Evolutionary conservation across 2,329 filamentous ascomycete species (phyloP).

Genomic region (Chaetomium sp.): DNA sequence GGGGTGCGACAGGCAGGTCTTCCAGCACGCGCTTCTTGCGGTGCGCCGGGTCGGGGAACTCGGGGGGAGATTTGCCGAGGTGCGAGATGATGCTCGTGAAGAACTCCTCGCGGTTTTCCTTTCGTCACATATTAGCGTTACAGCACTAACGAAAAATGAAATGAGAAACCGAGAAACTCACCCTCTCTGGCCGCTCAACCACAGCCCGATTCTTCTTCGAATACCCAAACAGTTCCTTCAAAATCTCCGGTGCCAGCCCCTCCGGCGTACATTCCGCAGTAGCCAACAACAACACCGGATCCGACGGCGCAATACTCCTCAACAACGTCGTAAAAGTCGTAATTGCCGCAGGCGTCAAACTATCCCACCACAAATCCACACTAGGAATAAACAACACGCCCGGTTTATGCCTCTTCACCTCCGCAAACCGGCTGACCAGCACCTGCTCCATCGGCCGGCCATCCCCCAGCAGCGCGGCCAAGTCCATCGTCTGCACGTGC

Average conservation of each 20-base stretch:
- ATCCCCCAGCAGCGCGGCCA: slow-evolving; percentile 80
- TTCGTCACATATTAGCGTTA: slow-evolving; percentile 24
- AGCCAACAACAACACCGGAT: slow-evolving; percentile 83
- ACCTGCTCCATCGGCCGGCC: slow-evolving; percentile 75
- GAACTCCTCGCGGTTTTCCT: slow-evolving; percentile 66
- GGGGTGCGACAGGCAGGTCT: slow-evolving; percentile 66
- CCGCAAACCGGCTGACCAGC: slow-evolving; percentile 82
- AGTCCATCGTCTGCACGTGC: slow-evolving; percentile 90
- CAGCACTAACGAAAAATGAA: background rate
- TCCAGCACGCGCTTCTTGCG: slow-evolving; percentile 83
- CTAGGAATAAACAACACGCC: slow-evolving; percentile 93
- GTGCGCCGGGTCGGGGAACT: slow-evolving; percentile 81
- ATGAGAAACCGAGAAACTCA: too few relatives aligned
- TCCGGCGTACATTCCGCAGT: slow-evolving; percentile 60
- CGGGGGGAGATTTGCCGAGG: slow-evolving; percentile 68
- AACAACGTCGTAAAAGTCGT: slow-evolving; percentile 80
- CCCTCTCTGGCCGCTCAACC: slow-evolving; percentile 60
- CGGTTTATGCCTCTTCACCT: slow-evolving; percentile 89
- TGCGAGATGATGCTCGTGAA: slow-evolving; percentile 70
- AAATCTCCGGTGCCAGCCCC: slow-evolving; percentile 53
- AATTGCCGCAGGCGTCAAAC: slow-evolving; percentile 56
- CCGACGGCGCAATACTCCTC: slow-evolving; percentile 76
- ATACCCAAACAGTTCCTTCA: slow-evolving; percentile 78
- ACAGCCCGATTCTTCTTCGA: slow-evolving; percentile 71
- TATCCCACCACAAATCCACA: slow-evolving; percentile 78